phyloP scores from a whole-genome alignment of 2,329 filamentous ascomycete genomes.

The Hymenoscyphus scutula region DNA sequence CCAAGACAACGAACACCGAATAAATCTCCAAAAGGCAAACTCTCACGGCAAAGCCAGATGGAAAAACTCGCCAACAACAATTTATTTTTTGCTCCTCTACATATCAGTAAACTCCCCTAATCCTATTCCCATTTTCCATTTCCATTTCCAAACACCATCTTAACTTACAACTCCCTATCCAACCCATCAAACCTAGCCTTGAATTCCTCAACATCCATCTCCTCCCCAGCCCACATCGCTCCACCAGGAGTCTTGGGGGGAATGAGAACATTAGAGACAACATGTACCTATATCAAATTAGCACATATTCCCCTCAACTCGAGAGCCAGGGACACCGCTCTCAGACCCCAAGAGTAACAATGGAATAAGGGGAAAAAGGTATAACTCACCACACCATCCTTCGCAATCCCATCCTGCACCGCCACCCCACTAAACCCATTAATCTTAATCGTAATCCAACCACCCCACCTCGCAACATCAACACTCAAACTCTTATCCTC shows the following conservation, averaged over 20 bases:
- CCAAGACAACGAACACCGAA: no score
- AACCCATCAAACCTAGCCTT: slow-evolving; percentile 41
- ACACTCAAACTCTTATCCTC: slow-evolving; percentile 64
- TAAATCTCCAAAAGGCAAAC: no score
- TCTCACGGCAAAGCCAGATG: no score
- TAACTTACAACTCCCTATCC: slow-evolving; percentile 21
- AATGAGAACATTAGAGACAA: slow-evolving; percentile 69
- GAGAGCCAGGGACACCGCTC: no score
- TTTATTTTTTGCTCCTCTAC: no score
- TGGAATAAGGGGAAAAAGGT: no score
- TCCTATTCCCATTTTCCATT: neutral
- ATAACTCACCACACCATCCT: slow-evolving; percentile 65
- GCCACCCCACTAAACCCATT: slow-evolving; percentile 69
- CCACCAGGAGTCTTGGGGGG: slow-evolving; percentile 55
- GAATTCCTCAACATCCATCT: slow-evolving; percentile 59
- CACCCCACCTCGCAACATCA: slow-evolving; percentile 67
- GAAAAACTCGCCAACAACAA: no score
- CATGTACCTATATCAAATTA: slow-evolving; percentile 52
- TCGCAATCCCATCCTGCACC: slow-evolving; percentile 67
- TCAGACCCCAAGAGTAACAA: no score
- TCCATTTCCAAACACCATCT: neutral
- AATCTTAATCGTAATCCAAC: slow-evolving; percentile 68
- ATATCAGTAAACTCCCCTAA: neutral
- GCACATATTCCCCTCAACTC: no score
- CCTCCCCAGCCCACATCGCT: slow-evolving; percentile 42